phyloP scores from a whole-genome alignment of 805 yeast species.

The Candida oleophila region DNA sequence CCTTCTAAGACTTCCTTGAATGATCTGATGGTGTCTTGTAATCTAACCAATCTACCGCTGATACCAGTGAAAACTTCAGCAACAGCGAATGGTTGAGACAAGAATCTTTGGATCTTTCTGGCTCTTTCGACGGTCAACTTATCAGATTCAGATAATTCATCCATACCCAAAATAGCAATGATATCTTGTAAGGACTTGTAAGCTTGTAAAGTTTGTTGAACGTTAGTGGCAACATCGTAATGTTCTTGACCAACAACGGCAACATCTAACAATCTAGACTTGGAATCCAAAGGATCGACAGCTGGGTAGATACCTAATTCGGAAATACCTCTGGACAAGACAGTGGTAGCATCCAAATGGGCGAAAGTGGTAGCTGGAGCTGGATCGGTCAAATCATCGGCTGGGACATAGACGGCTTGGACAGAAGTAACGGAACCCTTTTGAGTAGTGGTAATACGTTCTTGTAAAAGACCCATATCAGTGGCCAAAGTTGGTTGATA shows the following conservation, averaged over 20 bases:
- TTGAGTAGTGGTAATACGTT: conserved; percentile 99
- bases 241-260: conserved; percentile 98
- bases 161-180: conserved; percentile 99
- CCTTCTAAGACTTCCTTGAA: conserved; percentile 98
- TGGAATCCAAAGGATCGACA: conserved; percentile 99
- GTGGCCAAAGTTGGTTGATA: conserved; percentile 99
- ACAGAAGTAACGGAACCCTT: conserved; percentile 99
- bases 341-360: conserved; percentile 99
- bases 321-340: conserved; percentile 98
- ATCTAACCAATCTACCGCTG: conserved; percentile 94
- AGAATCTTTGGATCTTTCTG: conserved; percentile 99
- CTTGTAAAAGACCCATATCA: conserved; percentile 99
- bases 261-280: conserved; percentile 96
- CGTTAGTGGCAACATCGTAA: conserved; percentile 90
- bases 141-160: conserved; percentile 97
- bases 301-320: conserved; percentile 99
- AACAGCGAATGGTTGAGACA: conserved; percentile 99
- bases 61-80: conserved; percentile 99
- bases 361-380: conserved; percentile 99
- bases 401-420: conserved; percentile 99
- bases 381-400: conserved; percentile 99
- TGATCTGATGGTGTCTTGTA: conserved; percentile 90
- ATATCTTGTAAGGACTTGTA: conserved; percentile 99
- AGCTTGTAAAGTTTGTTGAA: conserved; percentile 98
- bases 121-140: conserved; percentile 99